Base-by-base conservation (phyloP, 2,329 filamentous ascomycete species). In the Hymenoscyphus salicellus region DNA sequence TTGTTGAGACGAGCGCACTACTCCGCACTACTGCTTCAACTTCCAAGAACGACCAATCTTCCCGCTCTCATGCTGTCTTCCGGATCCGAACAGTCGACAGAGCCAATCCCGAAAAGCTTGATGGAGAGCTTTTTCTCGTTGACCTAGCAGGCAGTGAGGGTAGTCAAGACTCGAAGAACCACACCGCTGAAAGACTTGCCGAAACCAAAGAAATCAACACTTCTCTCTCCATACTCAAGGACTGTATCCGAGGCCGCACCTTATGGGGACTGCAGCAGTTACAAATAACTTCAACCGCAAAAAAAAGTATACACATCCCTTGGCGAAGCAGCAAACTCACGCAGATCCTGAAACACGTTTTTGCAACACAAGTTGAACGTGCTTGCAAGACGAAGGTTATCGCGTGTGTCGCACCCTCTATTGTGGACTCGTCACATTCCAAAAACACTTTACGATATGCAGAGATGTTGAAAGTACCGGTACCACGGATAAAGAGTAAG, bases 371-470 rank as follows among this genome's bases (percentile, higher is more conserved):
- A 38, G 68, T 75, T 0, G 77, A 81, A 55, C 68, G 94, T 60
- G 97, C 97, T 82, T 93, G 89, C 74, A 98, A 97, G 79, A 98
- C 94, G 5, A 93, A 93, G 66, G 98, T 98, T 92, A 96, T 98
- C 72, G 94, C 94, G 2, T 97, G 94, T 76, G 95, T 98, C 71
- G 89, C 92, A 3, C 94, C 94, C 0, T 89, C 90, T 1, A 92
- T 97, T 78, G 97, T 97, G 75, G 94, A 98, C 63, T 93, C 97
- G 76, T 97, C 93, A 0, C 84, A 97, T 1, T 96, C 91, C 2
- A 82, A 79, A 67, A 84, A 84, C 67, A 98, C 94, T 0, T 85
- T 98, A 7, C 92, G 94, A 38, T 98, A 97, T 77, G 94, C 94
- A 28, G 93, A 98, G 74, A 76, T 82, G 73, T 70, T 84, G 61